Conservation (phyloP, 768 basidiomycete genomes). For the Pleurotus giganteus region DNA sequence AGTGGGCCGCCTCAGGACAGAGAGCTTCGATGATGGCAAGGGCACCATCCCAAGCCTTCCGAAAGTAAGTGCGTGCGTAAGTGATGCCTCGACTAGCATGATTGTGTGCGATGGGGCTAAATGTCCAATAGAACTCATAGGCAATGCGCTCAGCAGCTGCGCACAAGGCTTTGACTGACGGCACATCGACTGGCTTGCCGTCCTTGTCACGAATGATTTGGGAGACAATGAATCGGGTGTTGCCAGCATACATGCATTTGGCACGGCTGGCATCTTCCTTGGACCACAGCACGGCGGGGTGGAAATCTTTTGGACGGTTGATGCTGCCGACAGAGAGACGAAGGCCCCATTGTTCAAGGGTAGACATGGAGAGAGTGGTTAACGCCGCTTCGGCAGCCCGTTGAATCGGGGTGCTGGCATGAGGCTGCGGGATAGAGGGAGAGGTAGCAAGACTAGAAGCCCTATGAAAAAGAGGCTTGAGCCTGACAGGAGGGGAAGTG, state of each 20-base stretch:
- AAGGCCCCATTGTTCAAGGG: not conserved
- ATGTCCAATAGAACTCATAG: not conserved
- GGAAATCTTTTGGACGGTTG: not conserved
- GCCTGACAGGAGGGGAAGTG: too few species aligned
- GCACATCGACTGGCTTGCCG: not conserved
- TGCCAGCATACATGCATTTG: not conserved
- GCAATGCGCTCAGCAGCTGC: not conserved
- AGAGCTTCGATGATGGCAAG: not conserved
- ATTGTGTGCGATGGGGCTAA: not conserved
- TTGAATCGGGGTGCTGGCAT: too few species aligned
- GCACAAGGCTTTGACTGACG: not conserved
- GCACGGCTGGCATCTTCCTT: not conserved
- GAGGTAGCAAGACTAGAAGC: too few species aligned
- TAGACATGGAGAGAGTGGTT: not conserved
- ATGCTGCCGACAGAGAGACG: not conserved
- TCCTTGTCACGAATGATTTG: not conserved
- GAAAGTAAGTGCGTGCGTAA: not conserved
- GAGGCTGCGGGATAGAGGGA: too few species aligned
- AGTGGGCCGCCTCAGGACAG: not conserved
- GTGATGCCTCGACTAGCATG: not conserved
- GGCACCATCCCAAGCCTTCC: not conserved
- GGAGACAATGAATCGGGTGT: not conserved
- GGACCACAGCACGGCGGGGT: not conserved
- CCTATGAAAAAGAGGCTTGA: too few species aligned
- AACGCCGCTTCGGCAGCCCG: too few species aligned